Conservation (phyloP, 257 asterid species). For the Rubia yunnanensis region DNA sequence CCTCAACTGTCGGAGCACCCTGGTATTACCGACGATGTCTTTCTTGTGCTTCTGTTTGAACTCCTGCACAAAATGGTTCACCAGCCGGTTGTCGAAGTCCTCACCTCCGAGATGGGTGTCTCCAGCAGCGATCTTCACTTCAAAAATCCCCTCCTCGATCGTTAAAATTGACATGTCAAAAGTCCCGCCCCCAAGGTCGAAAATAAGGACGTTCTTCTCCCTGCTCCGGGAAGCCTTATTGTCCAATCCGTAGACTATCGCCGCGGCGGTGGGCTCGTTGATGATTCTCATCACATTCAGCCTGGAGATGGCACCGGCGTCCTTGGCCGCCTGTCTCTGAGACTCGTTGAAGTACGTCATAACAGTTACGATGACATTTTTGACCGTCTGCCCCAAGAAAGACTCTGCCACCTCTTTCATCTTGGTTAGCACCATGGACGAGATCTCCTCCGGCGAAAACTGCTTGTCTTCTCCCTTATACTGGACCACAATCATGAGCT, state of each 20-base stretch:
- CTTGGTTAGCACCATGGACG: constrained; percentile 35
- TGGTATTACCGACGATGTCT: constrained; percentile 32
- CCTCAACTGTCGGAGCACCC: constrained; percentile 44
- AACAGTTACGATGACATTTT: constrained; percentile 44
- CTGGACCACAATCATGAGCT: constrained; percentile 35
- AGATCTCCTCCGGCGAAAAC: constrained; percentile 44
- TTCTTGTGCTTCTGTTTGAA: constrained; percentile 49
- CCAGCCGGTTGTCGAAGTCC: constrained; percentile 45
- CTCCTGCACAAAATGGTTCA: constrained; percentile 47
- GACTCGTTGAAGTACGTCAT: constrained; percentile 44
- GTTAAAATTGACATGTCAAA: constrained; percentile 42
- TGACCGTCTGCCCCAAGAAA: constrained; percentile 33
- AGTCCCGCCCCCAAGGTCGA: constrained; percentile 53
- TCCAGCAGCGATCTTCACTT: constrained; percentile 44
- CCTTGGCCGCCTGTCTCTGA: constrained; percentile 47
- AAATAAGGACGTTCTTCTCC: constrained; percentile 39
- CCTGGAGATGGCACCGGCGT: constrained; percentile 42
- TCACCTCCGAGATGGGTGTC: constrained; percentile 50
- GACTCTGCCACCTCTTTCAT: constrained; percentile 40
- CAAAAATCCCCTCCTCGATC: constrained; percentile 42
- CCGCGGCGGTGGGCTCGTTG: constrained; percentile 58
- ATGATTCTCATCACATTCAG: constrained; percentile 38
- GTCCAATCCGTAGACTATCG: constrained; percentile 47
- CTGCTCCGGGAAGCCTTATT: constrained; percentile 30
- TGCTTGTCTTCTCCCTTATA: constrained; percentile 33